Base-by-base conservation (phyloP, 2,329 filamentous ascomycete genomes). In the Corynespora cassiicola region DNA sequence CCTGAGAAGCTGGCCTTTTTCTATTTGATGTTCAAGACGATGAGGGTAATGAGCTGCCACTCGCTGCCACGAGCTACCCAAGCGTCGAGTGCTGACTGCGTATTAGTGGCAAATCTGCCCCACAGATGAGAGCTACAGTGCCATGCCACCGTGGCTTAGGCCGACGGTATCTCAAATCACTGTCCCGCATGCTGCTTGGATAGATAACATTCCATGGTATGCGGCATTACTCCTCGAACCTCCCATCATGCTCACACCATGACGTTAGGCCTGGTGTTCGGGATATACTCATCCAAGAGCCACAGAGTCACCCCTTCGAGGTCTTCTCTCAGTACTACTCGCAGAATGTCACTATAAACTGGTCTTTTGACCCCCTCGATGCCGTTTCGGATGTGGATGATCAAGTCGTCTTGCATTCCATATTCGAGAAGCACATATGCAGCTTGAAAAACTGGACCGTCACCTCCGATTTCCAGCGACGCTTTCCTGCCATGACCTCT, bases 141-240 rank as follows among this genome's bases (percentile, higher is more conserved):
- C 14, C 7, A 7, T 12, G 16, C 10, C 6, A 18, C 28, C 10
- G 8, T 7, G 8, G 28, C 28, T 7, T 31, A 8, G 7, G 30
- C 19, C 30, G 17, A 32, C 11, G 22, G 30, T 4, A 19, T 17
- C n/a, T 32, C n/a, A n/a, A n/a, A n/a, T n/a, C n/a, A n/a, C n/a
- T n/a, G n/a, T n/a, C n/a, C n/a, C n/a, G n/a, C n/a, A n/a, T n/a
- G n/a, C n/a, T n/a, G n/a, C n/a, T n/a, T n/a, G n/a, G n/a, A 29
- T 15, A 29, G 14, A 15, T 9, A 9, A 29, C 15, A 36, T 4
- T n/a, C 23, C 7, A 18, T 14, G 3, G 33, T 7, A n/a, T 36
- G 33, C 25, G 29, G 10, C 7, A 25, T 18, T 16, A 28, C 79
- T 47, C 86, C 88, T 61, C 78, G 89, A 38, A 95, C 89, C 5